Evolutionary conservation across 257 asterid species (phyloP).

Genomic region (Galeopsis tetrahit): DNA sequence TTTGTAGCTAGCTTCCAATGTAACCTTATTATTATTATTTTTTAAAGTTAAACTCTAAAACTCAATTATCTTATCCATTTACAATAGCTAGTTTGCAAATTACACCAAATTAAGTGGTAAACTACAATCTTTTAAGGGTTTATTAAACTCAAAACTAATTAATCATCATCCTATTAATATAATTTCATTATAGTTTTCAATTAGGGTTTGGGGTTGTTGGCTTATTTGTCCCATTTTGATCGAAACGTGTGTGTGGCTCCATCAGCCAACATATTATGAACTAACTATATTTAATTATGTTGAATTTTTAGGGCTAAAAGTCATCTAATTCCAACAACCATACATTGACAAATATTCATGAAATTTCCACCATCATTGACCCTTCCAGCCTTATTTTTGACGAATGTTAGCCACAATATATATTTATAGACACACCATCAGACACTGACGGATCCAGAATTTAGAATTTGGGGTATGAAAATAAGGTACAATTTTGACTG

Average conservation of each 20-base stretch:
- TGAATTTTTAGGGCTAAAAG: constrained; percentile 28
- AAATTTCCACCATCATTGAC: constrained; percentile 23
- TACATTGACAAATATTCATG: constrained; percentile 23
- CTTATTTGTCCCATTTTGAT: neutral
- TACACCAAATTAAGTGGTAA: no score
- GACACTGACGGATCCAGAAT: no score
- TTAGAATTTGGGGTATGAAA: no score
- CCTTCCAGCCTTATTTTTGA: neutral
- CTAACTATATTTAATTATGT: neutral
- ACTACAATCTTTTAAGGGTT: neutral
- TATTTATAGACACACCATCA: neutral
- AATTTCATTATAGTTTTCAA: neutral
- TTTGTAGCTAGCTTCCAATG: no score
- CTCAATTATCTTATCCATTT: neutral
- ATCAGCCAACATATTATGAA: neutral
- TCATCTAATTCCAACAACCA: constrained; percentile 36
- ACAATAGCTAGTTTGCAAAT: neutral
- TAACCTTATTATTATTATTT: no score
- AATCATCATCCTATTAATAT: no score
- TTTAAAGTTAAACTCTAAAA: no score
- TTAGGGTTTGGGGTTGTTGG: neutral
- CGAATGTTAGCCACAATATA: neutral
- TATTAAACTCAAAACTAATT: no score
- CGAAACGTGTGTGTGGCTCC: neutral
- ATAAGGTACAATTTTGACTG: no score